Evolutionary conservation across 129 eudicot genomes (phyloP), one percentile per base, ranked within the genome.

Genomic region (Flaveria bidentis): DNA sequence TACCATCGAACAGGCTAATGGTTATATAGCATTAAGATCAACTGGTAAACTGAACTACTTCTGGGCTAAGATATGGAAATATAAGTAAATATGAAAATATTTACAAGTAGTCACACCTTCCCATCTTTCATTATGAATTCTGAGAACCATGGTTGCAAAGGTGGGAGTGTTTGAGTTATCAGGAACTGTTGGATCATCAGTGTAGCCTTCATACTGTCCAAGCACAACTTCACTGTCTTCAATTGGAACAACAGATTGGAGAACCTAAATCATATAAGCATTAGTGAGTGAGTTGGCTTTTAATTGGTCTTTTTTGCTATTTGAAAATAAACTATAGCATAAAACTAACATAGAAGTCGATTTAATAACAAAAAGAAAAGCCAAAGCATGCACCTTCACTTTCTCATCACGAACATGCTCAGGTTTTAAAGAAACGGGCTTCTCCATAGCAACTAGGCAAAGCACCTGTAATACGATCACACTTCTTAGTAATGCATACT

Each of bases 371-470:
- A 56, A 26, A 13, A 18, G 0, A 20, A 20, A 20, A 20, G 22
- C 22, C 20, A 46, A 51, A 86, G 42, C 42, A 86, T 50, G 12
- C 52, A 91, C 98, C 97, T 94, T 94, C 57, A 94, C 98, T 94
- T 94, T 94, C 84, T 94, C 98, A 85, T 94, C 98, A n/a, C 98
- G 93, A 52, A 94, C 89, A 81, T 94, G 91, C 84, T 94, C 98
- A 41, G 98, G 98, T 69, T 84, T 91, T 28, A 91, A 81, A 74
- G 98, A 94, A 60, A 94, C 86, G 28, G 98, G 98, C 64, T 94
- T 94, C 83, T 94, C 98, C 98, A 94, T 94, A 46, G 97, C 96
- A 46, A 91, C 89, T 50, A 94, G 88, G 82, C 98, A 94, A 69
- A 92, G 88, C 82, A 92, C 97, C 97, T 91, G 84, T 56, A 82